Percentiles rank a stretch among this genome's conserved stretches.
phyloP scores from a whole-genome alignment of 257 asterid species.

The Solanum medicagineum region DNA sequence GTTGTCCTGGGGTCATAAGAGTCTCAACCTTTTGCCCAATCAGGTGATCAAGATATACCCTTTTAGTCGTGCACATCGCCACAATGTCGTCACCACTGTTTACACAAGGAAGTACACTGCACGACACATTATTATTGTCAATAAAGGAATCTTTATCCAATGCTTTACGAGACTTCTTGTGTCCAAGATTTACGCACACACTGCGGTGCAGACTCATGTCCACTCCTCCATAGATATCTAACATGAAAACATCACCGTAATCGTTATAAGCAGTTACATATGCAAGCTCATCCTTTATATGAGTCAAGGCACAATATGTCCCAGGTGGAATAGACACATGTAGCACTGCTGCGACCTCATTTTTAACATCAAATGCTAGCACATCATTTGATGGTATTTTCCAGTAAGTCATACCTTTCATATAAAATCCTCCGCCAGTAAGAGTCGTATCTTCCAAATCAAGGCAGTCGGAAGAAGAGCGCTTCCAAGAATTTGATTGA shows the following conservation, averaged over 20 bases:
- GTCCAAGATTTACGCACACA: background rate
- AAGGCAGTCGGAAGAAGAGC: background rate
- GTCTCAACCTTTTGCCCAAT: background rate
- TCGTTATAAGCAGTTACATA: conserved; percentile 4
- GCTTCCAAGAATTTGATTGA: conserved; percentile 8
- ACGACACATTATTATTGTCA: conserved; percentile 9
- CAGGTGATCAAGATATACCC: background rate
- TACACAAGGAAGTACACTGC: background rate
- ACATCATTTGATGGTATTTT: conserved; percentile 6
- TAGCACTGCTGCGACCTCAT: conserved; percentile 11
- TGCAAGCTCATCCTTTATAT: conserved; percentile 23
- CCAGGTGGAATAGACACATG: background rate
- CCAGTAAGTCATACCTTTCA: conserved; percentile 34
- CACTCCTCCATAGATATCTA: conserved; percentile 20
- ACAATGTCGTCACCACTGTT: background rate
- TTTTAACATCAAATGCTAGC: conserved; percentile 17
- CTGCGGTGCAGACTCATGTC: conserved; percentile 8
- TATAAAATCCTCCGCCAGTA: conserved; percentile 12
- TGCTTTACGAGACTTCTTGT: background rate
- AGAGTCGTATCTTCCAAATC: conserved; percentile 2
- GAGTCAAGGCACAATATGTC: conserved; percentile 13
- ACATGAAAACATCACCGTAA: background rate
- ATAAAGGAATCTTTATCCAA: conserved; percentile 11
- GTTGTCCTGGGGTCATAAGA: background rate
- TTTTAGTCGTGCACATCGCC: background rate